Base-by-base conservation (phyloP, 2,329 filamentous ascomycete genomes). In the Nigrospora oryzae region DNA sequence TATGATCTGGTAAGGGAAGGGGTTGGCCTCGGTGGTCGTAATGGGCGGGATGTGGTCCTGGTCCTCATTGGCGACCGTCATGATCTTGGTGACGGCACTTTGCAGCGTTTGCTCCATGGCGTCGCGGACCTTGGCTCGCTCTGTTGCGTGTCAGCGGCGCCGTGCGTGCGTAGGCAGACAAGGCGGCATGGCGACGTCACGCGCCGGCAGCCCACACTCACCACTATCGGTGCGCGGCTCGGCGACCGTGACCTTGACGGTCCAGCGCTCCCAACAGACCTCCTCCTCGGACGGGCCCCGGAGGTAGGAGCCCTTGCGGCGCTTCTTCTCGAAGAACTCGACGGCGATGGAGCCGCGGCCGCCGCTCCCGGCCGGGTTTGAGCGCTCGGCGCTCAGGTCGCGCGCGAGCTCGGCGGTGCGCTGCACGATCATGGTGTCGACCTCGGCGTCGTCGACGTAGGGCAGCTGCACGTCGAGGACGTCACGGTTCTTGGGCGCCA, bases 21-120 rank as follows among this genome's bases (percentile, higher is more conserved):
- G 91, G 63, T 97, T 97, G 40, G 86, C 74, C 50, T 91, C 88
- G 60, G 83, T 89, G 17, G 89, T 93, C 10, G 89, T 96, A 56
- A 97, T 97, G 42, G 91, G 93, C 1, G 93, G 93, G 53, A 98
- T 97, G 64, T 97, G 93, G 58, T 94, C 88, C 63, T 94, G 95
- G 65, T 96, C 86, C 42, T 79, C 72, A 66, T 95, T 95, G 56
- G 88, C 89, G 44, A 87, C 85, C 50, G 82, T 84, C 54, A 96
- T 80, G 56, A 96, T 91, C 67, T 95, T 95, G 72, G 95, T 80
- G 47, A 86, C 86, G 7, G 89, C 87, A 49, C 89, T 86, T 51
- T 89, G 81, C 44, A 98, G 79, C 37, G 88, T 93, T 50, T 88
- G 86, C 58, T 91, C 88, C 85, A 95, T 95, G 42, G 89, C 87